These are phyloP conservation scores for Taphrina sp. DNA, from an alignment of 1,139 yeast species.

Conservation along the genomic window DNA sequence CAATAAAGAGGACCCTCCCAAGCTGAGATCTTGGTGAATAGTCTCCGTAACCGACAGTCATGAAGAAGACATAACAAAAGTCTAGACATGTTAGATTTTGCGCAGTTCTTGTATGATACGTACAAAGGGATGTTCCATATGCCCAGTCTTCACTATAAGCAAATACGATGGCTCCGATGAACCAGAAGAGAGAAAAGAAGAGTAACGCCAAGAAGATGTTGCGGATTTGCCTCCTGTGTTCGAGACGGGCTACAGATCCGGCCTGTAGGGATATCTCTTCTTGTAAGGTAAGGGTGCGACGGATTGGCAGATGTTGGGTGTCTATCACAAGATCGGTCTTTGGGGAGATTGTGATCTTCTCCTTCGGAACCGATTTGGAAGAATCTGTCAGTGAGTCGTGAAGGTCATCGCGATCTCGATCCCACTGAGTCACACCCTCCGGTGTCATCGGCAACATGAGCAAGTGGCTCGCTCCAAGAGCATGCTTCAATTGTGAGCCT, in stretches of 20 bases:
- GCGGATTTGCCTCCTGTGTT: slow-evolving; percentile 3
- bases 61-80: slow-evolving; percentile 68
- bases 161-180: slow-evolving; percentile 68
- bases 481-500: neutral
- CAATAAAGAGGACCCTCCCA: slow-evolving; percentile 68
- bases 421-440: neutral
- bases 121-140: slow-evolving; percentile 62
- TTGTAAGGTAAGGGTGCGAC: slow-evolving; percentile 7
- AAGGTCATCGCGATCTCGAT: neutral
- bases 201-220: slow-evolving; percentile 39
- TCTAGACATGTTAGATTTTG: no score
- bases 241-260: slow-evolving; percentile 6
- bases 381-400: neutral
- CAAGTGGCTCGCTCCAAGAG: neutral
- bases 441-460: neutral
- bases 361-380: neutral
- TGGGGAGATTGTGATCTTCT: neutral
- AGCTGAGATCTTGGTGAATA: slow-evolving; percentile 60
- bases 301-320: slow-evolving; percentile 9
- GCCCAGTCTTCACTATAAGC: slow-evolving; percentile 60
- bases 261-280: slow-evolving; percentile 8
- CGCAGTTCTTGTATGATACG: no score
- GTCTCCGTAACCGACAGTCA: slow-evolving; percentile 85
- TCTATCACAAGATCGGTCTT: no score
- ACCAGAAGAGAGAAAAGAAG: slow-evolving; percentile 59